phyloP scores from a whole-genome alignment of 306 rosid species.

The Casuarina glauca region DNA sequence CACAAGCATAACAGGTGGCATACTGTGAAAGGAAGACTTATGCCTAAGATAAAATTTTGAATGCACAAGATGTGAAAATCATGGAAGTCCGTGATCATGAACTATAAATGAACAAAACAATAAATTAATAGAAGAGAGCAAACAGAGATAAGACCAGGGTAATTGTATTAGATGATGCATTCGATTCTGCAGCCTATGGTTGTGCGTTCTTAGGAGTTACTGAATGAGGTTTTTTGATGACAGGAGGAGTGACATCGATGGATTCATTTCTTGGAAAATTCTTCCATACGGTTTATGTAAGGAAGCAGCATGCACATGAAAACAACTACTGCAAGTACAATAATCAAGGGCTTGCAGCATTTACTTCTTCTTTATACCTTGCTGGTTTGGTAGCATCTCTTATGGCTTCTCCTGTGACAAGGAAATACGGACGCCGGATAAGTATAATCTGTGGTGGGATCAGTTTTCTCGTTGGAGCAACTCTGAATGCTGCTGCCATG shows the following conservation, averaged over 20 bases:
- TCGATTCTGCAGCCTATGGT: no score
- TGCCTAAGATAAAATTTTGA: neutral
- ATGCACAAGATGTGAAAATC: neutral
- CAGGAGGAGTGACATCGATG: slow-evolving; percentile 97
- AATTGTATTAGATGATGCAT: neutral
- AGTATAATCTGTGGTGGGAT: slow-evolving; percentile 77
- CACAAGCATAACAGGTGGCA: neutral
- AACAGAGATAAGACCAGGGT: no score
- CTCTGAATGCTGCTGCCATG: slow-evolving; percentile 63
- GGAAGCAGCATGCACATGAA: slow-evolving; percentile 68
- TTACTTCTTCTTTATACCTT: slow-evolving; percentile 84
- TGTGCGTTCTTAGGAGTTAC: neutral
- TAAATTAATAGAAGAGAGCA: no score
- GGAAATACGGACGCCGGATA: slow-evolving; percentile 64
- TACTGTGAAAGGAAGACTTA: neutral
- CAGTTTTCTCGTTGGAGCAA: slow-evolving; percentile 72
- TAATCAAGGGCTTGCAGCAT: slow-evolving; percentile 83
- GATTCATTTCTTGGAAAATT: slow-evolving; percentile 72
- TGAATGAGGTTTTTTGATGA: slow-evolving; percentile 12
- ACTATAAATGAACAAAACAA: neutral
- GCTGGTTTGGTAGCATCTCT: slow-evolving; percentile 83
- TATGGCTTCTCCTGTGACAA: slow-evolving; percentile 76
- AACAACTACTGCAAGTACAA: slow-evolving; percentile 90
- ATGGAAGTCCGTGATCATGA: neutral
- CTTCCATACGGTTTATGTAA: slow-evolving; percentile 62